Evolutionary conservation across 148 eudicot species (phyloP).

Genomic region (Silene conica): DNA sequence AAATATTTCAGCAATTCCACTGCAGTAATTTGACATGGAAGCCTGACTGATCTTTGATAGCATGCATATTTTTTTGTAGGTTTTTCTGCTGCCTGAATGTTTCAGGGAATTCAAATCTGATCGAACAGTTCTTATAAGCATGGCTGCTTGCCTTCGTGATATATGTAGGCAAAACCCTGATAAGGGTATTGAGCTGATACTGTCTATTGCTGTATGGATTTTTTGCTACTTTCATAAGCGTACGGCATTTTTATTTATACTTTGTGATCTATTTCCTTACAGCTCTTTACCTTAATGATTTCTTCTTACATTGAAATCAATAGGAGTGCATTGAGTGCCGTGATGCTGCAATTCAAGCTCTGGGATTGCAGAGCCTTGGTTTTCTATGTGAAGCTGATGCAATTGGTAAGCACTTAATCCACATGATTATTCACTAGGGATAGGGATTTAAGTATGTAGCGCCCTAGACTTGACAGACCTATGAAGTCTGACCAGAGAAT

Average conservation of each 20-base stretch:
- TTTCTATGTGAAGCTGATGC: conserved; percentile 97
- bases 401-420: conserved; percentile 47
- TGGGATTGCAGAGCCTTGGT: conserved; percentile 83
- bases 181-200: conserved; percentile 89
- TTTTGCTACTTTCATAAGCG: conserved; percentile 8
- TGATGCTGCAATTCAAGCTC: conserved; percentile 58
- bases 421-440: background rate
- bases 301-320: conserved; percentile 27
- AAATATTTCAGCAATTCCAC: background rate
- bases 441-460: background rate
- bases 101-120: conserved; percentile 47
- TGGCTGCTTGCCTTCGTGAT: conserved; percentile 81
- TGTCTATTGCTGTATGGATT: conserved; percentile 79
- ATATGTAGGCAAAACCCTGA: conserved; percentile 85
- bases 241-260: background rate
- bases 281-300: background rate
- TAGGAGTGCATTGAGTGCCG: conserved; percentile 84
- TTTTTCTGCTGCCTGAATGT: conserved; percentile 55
- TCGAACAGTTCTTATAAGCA: conserved; percentile 51
- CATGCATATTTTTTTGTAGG: conserved; percentile 36
- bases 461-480: background rate
- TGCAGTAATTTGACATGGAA: background rate
- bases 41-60: background rate
- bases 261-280: background rate
- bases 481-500: background rate